phyloP scores from a whole-genome alignment of 257 asterid species.

The Solanum corneliomulleri region DNA sequence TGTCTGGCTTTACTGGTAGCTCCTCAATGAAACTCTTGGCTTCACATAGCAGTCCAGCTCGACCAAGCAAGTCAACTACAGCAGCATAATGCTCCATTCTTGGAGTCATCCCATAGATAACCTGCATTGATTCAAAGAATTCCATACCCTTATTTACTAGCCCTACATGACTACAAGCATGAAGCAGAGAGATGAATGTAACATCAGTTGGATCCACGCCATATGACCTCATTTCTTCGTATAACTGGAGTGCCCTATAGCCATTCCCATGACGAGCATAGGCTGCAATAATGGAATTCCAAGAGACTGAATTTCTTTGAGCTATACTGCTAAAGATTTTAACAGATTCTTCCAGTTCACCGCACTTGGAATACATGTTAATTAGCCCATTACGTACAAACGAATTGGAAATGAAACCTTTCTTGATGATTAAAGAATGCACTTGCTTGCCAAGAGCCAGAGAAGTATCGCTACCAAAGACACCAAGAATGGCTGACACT shows the following conservation, averaged over 20 bases:
- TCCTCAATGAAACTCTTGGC: conserved; percentile 53
- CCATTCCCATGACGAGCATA: conserved; percentile 79
- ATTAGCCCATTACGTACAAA: conserved; percentile 66
- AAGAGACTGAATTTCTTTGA: conserved; percentile 57
- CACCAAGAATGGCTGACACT: conserved; percentile 67
- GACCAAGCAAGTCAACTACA: conserved; percentile 77
- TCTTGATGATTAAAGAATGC: conserved; percentile 58
- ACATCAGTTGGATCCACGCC: conserved; percentile 53
- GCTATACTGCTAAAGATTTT: conserved; percentile 32
- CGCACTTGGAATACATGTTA: conserved; percentile 80
- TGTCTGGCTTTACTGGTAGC: conserved; percentile 44
- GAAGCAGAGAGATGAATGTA: conserved; percentile 72
- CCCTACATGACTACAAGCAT: conserved; percentile 79
- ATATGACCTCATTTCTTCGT: conserved; percentile 41
- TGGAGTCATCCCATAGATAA: conserved; percentile 34
- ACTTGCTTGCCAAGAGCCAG: conserved; percentile 64
- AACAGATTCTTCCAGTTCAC: conserved; percentile 51
- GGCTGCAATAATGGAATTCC: conserved; percentile 84
- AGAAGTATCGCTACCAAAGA: conserved; percentile 35
- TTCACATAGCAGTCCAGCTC: conserved; percentile 66
- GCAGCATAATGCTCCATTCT: conserved; percentile 81
- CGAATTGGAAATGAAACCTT: conserved; percentile 36
- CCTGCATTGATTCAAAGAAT: conserved; percentile 54
- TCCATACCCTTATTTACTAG: conserved; percentile 57
- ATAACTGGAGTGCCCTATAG: conserved; percentile 32